Conservation (phyloP, 306 rosid genomes). For the Rosa persica region DNA sequence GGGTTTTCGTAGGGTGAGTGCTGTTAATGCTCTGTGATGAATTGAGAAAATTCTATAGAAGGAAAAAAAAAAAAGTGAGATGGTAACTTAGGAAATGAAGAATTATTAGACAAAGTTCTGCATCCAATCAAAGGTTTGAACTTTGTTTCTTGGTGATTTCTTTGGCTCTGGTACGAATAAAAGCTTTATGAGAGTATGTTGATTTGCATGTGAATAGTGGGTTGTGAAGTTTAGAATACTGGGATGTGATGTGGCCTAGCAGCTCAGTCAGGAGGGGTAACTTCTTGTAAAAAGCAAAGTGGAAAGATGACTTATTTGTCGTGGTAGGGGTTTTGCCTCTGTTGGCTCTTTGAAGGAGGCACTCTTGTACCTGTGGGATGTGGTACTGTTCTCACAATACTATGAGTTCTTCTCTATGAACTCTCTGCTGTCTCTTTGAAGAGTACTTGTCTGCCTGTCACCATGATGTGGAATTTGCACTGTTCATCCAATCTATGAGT, state of each 20-base stretch:
- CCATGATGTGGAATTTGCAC: constrained; percentile 2
- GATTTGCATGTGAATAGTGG: constrained; percentile 9
- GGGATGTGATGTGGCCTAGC: constrained; percentile 2
- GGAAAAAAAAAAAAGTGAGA: neutral
- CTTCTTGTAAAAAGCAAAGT: neutral
- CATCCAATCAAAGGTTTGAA: constrained; percentile 9
- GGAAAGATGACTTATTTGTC: constrained; percentile 5
- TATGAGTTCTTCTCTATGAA: neutral
- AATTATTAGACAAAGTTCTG: constrained; percentile 8
- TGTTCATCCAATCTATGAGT: neutral
- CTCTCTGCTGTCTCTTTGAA: neutral
- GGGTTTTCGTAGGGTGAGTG: neutral
- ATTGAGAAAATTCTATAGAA: neutral
- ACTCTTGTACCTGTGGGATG: constrained; percentile 6
- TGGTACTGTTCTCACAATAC: neutral
- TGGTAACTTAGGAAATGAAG: neutral
- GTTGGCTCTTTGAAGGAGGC: constrained; percentile 6
- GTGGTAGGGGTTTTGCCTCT: neutral
- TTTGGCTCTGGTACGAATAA: constrained; percentile 5
- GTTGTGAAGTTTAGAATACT: constrained; percentile 4
- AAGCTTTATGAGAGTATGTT: neutral
- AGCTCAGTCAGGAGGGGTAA: neutral
- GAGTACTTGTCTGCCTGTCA: neutral
- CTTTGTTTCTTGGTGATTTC: neutral
- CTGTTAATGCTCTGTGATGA: constrained; percentile 4